Evolutionary conservation across 2,329 filamentous ascomycete species (phyloP).

Genomic region (Diplodia scrobiculata): DNA sequence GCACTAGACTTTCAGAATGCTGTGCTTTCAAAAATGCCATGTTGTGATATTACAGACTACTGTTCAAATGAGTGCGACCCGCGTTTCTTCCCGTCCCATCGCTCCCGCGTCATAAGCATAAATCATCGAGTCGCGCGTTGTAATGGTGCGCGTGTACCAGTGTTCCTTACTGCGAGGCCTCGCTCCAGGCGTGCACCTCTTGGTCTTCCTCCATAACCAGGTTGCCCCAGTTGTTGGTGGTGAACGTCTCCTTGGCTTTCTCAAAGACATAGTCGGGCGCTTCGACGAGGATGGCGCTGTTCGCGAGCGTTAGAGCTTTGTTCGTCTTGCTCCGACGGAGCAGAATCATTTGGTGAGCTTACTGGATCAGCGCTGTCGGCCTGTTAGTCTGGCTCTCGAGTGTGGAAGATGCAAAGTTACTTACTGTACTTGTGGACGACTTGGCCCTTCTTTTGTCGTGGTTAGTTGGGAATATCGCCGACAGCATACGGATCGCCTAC

Average conservation of each 20-base stretch:
- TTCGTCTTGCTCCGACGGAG: conserved; percentile 1
- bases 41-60: neutral
- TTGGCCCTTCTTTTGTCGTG: conserved; percentile 58
- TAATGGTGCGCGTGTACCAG: neutral
- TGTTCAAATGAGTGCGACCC: neutral
- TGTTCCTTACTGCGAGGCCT: neutral
- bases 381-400: conserved; percentile 31
- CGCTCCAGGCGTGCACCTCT: conserved; percentile 52
- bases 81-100: neutral
- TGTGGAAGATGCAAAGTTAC: conserved; percentile 37
- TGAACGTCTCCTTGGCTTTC: conserved; percentile 57
- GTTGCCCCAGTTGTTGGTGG: conserved; percentile 60
- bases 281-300: conserved; percentile 75
- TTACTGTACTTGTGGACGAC: conserved; percentile 82
- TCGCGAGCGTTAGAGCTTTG: neutral
- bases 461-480: neutral
- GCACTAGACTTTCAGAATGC: neutral
- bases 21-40: neutral
- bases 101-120: neutral
- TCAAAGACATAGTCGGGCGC: conserved; percentile 70
- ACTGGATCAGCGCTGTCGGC: conserved; percentile 48
- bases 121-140: neutral
- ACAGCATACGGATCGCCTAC: conserved; percentile 47
- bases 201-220: conserved; percentile 77
- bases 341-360: conserved; percentile 32